phyloP scores from a whole-genome alignment of 768 basidiomycete species.

The Infundibulicybe gibba region DNA sequence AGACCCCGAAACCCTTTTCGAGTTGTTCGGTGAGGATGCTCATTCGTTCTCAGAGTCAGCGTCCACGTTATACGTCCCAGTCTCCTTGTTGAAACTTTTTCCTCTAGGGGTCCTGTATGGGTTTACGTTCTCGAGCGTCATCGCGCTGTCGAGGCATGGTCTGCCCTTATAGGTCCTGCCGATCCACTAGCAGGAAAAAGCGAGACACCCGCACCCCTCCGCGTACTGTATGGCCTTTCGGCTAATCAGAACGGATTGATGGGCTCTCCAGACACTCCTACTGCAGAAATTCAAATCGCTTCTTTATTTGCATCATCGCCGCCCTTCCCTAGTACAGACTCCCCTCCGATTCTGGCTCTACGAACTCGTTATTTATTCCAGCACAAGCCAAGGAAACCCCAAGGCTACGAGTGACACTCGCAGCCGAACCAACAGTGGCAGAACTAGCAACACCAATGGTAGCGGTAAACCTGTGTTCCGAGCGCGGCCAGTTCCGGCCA shows the following conservation, averaged over 20 bases:
- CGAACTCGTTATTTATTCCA: constrained; percentile 44
- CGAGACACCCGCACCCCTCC: constrained; percentile 61
- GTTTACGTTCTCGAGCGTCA: constrained; percentile 85
- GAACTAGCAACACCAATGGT: constrained; percentile 40
- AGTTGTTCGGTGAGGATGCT: constrained; percentile 78
- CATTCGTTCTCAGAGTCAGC: constrained; percentile 75
- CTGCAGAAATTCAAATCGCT: constrained; percentile 77
- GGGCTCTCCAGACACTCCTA: constrained; percentile 61
- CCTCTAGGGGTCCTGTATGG: constrained; percentile 78
- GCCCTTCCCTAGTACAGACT: constrained; percentile 69
- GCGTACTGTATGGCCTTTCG: constrained; percentile 63
- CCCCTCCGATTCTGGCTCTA: constrained; percentile 36
- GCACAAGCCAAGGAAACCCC: constrained; percentile 9
- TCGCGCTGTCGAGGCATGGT: constrained; percentile 77
- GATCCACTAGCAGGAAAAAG: constrained; percentile 55
- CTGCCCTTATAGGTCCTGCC: constrained; percentile 67
- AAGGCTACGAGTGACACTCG: too few relatives aligned
- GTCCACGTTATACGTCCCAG: constrained; percentile 2
- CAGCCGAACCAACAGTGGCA: constrained; percentile 14
- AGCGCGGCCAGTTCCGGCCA: constrained; percentile 65
- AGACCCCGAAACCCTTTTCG: constrained; percentile 75
- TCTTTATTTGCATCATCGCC: constrained; percentile 82
- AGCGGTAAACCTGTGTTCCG: constrained; percentile 53
- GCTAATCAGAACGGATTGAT: constrained; percentile 62
- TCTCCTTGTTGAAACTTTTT: constrained; percentile 5